Base-by-base conservation (phyloP, 176 grass and related monocot genomes). In the Aegilops bicornis region DNA sequence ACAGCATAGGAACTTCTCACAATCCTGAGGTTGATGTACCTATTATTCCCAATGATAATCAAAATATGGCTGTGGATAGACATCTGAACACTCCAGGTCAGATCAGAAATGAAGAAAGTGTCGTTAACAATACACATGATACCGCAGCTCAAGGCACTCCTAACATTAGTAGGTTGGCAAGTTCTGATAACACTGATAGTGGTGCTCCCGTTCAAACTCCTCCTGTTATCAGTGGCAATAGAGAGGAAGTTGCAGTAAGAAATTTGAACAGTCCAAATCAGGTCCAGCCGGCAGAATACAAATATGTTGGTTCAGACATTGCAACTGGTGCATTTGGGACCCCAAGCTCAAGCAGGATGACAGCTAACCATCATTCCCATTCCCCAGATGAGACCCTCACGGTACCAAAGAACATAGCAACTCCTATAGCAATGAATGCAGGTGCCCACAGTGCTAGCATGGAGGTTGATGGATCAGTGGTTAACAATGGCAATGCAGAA, bases 401-500 rank as follows among this genome's bases (percentile, higher is more conserved):
- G 12, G 59, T 62, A 13, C 54, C 52, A 62, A 90, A 86, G 65
- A 66, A 74, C 64, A 20, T 31, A 45, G 1, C 32, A 78, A 45
- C 59, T 83, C 31, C 64, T 73, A 59, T 12, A 66, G 43, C 24
- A 56, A 83, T 25, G 17, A 79, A 71, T 27, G 43, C 74, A 29
- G 31, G 84, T 83, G 1, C 58, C 9, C 32, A 10, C 37, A 79
- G 24, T 77, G 23, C 56, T 83, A 59, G 66, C 60, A 79, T 45
- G 10, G 81, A 87, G 33, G 48, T 56, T 87, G 89, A 91, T 84
- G 85, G 22, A 5, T 79, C 67, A 58, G 24, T 83, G 50, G 12
- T 80, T 79, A 60, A 73, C 58, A 47, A 64, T 59, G 58, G 15
- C 22, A 79, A 79, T 33, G 64, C 50, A 84, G 24, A 47, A 29